Base-by-base conservation (phyloP, 371 early-diverging fungal genomes). In the Actinomucor elegans region DNA sequence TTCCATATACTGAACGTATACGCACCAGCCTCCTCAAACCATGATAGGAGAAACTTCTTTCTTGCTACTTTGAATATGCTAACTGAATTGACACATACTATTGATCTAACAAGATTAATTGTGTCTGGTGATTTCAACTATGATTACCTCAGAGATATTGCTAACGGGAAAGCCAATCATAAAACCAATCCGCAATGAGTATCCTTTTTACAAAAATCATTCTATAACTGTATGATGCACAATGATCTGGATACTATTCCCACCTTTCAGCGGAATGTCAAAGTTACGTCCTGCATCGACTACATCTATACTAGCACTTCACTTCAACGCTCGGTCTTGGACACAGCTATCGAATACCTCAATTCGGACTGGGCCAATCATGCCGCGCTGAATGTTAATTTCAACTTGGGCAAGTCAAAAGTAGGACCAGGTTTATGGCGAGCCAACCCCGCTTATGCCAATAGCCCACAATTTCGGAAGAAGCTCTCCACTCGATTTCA, bases 1-100 rank as follows among this genome's bases (percentile, higher is more conserved):
- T 52, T 52, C 11, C 43, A 42, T 34, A 32, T 52, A 7, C 52
- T 43, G 8, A 52, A 42, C 43, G 21, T 45, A 10, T 46, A 54
- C 32, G 55, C 55, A 4, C 55, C 55, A n/a, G 8, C 55, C n/a
- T 9, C 28, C 8, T 50, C 40, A 38, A 28, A 40, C 27, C 3
- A 3, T 5, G 50, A 18, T 4, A 24, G 50, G 2, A 2, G 40
- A 20, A 3, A 3, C 1, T 50, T 50, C 21, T 50, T 50, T 20
- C 18, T 28, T 2, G n/a, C 33, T 3, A 10, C 37, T 2, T 8
- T 4, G 11, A 17, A 38, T 12, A 27, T 40, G 14, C 40, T 50
- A 15, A 18, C 28, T 12, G 4, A n/a, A 1, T 2, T 44, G 8
- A 12, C 4, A 1, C 29, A 44, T 10, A 27, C 14, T 8, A 44